These are phyloP conservation scores for Orobanche coerulescens DNA, from an alignment of 257 asterid genomes.

Conservation along the genomic window DNA sequence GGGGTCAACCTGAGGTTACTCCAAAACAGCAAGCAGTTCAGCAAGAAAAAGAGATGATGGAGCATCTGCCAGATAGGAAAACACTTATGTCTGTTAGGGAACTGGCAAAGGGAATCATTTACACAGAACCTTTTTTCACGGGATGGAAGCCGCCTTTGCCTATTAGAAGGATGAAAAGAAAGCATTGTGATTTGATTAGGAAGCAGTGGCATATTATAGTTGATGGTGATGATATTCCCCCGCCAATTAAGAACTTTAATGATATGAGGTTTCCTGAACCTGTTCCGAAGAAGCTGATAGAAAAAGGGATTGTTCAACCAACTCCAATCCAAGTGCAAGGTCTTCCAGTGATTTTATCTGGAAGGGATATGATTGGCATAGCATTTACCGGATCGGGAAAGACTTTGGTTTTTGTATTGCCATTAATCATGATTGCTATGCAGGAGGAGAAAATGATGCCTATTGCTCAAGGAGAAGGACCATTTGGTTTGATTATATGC, in stretches of 20 bases:
- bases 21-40: neutral
- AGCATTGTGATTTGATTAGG: neutral
- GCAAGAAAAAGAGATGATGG: conserved; percentile 9
- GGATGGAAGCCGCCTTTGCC: conserved; percentile 6
- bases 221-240: neutral
- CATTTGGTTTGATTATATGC: conserved; percentile 1
- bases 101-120: conserved; percentile 9
- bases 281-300: neutral
- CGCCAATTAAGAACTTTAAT: conserved; percentile 3
- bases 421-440: conserved; percentile 2
- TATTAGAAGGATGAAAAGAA: neutral
- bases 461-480: conserved; percentile 4
- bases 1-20: conserved; percentile 1
- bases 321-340: conserved; percentile 7
- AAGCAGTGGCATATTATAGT: conserved; percentile 9
- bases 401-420: conserved; percentile 1
- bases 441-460: conserved; percentile 12
- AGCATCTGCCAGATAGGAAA: neutral
- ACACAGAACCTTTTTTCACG: neutral
- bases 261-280: conserved; percentile 9
- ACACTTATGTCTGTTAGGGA: neutral
- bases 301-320: conserved; percentile 4
- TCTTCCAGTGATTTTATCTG: conserved; percentile 1
- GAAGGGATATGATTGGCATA: conserved; percentile 1
- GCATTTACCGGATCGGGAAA: conserved; percentile 11